A percentile compares a stretch with the other conserved stretches of the same genome.
Evolutionary conservation across 768 basidiomycete species (phyloP).

Genomic region (Xanthoconium stramineum): DNA sequence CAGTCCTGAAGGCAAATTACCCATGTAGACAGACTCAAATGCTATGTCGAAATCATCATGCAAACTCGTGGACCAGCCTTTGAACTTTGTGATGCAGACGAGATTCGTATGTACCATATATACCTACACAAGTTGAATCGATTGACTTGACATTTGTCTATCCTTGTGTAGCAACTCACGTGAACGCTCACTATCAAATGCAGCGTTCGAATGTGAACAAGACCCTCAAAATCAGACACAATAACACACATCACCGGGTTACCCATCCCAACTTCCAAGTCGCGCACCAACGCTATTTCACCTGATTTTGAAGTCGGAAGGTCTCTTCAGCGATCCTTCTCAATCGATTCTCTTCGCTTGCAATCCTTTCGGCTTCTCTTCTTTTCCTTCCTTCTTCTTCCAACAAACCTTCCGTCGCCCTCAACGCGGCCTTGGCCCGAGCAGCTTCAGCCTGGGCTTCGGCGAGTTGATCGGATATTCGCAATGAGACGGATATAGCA

Average conservation of each 20-base stretch:
- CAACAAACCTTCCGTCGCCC: constrained; percentile 52
- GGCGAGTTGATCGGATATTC: constrained; percentile 68
- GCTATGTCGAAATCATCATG: too few relatives aligned
- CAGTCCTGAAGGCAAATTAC: too few relatives aligned
- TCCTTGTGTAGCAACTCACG: background rate
- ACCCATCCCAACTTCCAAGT: background rate
- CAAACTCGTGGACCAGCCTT: too few relatives aligned
- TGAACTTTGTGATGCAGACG: background rate
- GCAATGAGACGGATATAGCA: constrained; percentile 59
- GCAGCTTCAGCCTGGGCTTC: constrained; percentile 61
- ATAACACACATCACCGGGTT: background rate
- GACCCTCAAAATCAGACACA: background rate
- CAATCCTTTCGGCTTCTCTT: constrained; percentile 53
- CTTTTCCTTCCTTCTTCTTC: constrained; percentile 59
- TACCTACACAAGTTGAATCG: background rate
- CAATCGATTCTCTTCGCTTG: constrained; percentile 46
- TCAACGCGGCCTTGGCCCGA: constrained; percentile 51
- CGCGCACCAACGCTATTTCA: background rate
- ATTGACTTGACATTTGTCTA: constrained; percentile 5
- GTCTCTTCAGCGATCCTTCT: constrained; percentile 53
- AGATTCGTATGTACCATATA: background rate
- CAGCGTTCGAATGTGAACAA: background rate
- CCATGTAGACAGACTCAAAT: too few relatives aligned
- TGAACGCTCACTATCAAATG: background rate
- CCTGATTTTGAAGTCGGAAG: constrained; percentile 32